Evolutionary conservation across 352 stramenopile species (phyloP).

Genomic region (Globisporangium lucens): DNA sequence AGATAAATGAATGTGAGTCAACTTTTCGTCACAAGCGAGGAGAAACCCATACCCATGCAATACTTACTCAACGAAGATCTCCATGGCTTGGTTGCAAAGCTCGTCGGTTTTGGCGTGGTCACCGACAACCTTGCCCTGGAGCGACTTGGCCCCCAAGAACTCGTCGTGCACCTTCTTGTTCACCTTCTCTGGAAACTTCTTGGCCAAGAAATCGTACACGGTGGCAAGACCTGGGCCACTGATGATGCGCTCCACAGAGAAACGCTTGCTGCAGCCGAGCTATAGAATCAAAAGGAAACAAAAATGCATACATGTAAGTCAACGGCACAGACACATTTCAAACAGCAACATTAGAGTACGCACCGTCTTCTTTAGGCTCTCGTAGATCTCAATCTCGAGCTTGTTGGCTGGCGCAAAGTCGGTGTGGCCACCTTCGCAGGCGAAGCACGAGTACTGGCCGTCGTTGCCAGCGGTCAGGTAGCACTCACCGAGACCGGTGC

Average conservation of each 20-base stretch:
- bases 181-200: conserved; percentile 89
- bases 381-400: conserved; percentile 87
- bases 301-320: neutral
- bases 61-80: conserved; percentile 92
- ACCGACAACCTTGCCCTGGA: conserved; percentile 84
- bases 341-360: neutral
- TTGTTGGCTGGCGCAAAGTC: conserved; percentile 92
- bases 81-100: conserved; percentile 87
- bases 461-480: conserved; percentile 90
- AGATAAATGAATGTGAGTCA: neutral
- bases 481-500: conserved; percentile 96
- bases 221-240: conserved; percentile 94
- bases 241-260: conserved; percentile 96
- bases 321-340: neutral
- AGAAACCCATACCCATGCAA: neutral
- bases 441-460: conserved; percentile 90
- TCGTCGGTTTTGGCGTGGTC: conserved; percentile 82
- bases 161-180: conserved; percentile 74
- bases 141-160: conserved; percentile 53
- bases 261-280: conserved; percentile 79
- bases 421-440: conserved; percentile 94
- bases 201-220: conserved; percentile 95
- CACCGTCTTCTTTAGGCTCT: conserved; percentile 63
- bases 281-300: conserved; percentile 26
- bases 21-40: neutral